Base-by-base conservation (phyloP, 495 filamentous ascomycete genomes). In the Aspergillus hancockii region DNA sequence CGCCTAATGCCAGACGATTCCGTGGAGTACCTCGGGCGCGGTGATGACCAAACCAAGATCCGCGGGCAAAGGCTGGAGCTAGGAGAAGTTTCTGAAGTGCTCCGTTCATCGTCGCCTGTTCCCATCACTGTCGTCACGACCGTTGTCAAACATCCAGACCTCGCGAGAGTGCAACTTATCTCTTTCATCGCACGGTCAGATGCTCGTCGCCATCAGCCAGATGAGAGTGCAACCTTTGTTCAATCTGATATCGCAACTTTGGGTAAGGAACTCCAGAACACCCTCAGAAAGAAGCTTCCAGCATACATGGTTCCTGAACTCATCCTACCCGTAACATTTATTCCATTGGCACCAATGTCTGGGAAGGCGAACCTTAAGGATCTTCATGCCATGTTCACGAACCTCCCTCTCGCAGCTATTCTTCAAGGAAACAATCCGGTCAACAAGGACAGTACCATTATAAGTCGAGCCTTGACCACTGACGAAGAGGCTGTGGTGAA, bases 1-100 rank as follows among this genome's bases (percentile, higher is more conserved):
- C 71, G 78, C 8, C 63, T 81, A 53, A 69, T 81, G 63, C 61
- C 68, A 7, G 77, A 80, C 63, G 78, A 67, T n/a, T 73, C 73
- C 12, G 66, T 81, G 31, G 79, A 89, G 28, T 92, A 91, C 61
- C 72, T 85, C n/a, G 88, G 90, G 14, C 81, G 91, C 16, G 75
- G 84, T 0, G 90, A 95, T 63, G 88, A 88, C 49, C 91, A 93
- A 67, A 82, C 90, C 51, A 95, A 93, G 66, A 80, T 95, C 19
- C 80, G 90, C 30, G 91, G 91, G 0, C 86, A 93, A 61, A 75
- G 90, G 56, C 78, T 92, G 28, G 90, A 93, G 61, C 79, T 94
- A 43, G 83, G 83, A 2, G 92, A 97, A 65, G 88, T 97, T 50
- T 82, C 81, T 25, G 75, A 81, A 54, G 76, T 81, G 2, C 69